These are phyloP conservation scores for Aphanomyces astaci DNA, from an alignment of 352 stramenopile genomes.

Conservation along the genomic window DNA sequence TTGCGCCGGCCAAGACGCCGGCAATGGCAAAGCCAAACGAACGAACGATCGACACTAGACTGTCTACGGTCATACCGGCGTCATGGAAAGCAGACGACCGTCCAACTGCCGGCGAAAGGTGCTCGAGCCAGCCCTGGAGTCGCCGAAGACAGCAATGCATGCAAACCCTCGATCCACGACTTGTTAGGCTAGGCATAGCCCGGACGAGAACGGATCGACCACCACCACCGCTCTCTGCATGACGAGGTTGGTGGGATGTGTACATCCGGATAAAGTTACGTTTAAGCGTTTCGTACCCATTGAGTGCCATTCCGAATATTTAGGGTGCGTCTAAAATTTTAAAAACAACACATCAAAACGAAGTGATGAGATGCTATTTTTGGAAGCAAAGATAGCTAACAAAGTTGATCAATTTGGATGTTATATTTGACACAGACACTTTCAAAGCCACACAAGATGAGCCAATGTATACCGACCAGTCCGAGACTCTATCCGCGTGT, in stretches of 20 bases:
- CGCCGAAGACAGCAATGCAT: constrained; percentile 13
- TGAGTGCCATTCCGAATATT: too few relatives aligned
- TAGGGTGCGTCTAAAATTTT: too few relatives aligned
- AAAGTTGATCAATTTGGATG: too few relatives aligned
- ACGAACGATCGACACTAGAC: background rate
- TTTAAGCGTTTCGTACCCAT: too few relatives aligned
- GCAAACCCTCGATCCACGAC: constrained; percentile 51
- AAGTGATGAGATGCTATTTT: too few relatives aligned
- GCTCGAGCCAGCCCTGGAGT: constrained; percentile 10
- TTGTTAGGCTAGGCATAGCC: constrained; percentile 61
- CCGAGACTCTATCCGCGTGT: too few relatives aligned
- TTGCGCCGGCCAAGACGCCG: constrained; percentile 52
- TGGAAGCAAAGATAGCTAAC: too few relatives aligned
- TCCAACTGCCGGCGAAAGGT: background rate
- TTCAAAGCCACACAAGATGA: too few relatives aligned
- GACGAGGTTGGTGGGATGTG: constrained; percentile 7
- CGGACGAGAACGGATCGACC: constrained; percentile 77
- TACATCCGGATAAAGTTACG: too few relatives aligned
- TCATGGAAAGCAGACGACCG: background rate
- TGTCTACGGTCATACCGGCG: background rate
- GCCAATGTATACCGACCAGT: too few relatives aligned
- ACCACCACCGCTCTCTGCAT: constrained; percentile 39
- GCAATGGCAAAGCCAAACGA: constrained; percentile 27
- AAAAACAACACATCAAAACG: too few relatives aligned
- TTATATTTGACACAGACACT: too few relatives aligned